Evolutionary conservation across 805 yeast genomes (phyloP), one percentile per base, ranked within the genome.

Genomic region (Hanseniaspora pseudoguilliermondii): DNA sequence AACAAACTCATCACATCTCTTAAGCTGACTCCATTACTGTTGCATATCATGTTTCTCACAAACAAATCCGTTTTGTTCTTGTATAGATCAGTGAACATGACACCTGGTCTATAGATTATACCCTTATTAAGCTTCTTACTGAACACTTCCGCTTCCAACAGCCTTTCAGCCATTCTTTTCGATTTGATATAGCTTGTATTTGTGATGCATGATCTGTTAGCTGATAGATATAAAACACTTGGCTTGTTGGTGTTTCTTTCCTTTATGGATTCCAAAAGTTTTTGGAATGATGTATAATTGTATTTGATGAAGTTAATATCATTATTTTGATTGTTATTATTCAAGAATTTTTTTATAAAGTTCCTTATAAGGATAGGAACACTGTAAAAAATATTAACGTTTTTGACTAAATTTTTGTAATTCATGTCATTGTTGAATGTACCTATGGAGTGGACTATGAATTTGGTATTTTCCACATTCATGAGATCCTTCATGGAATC

Each of bases 391-490:
- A 46, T 16, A 11, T 54, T 47, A 48, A 73, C 73, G 59, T 73
- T 73, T n/a, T 56, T 56, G 9, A 56, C 41, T 3, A 75, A 64
- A 46, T 73, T 68, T 66, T 90, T 90, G 68, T 90, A 90, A 38
- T 76, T 72, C 57, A 73, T 75, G 61, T 84, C 79, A 59, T 85
- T 93, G 41, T 87, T 69, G 7, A 89, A 67, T 3, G 86, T 75
- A 0, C 97, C 97, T 54, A 89, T 73, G 0, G 93, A 77, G 65
- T 89, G 96, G 15, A 90, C 91, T 2, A 89, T 91, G 1, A 84
- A 80, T 49, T 76, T 72, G 0, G 81, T 77, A 39, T 75, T 74
- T 38, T 63, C 58, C 23, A 88, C 20, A 18, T 46, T 46, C 18
- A 32, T 63, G 34, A 74, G 66, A 2, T 71, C 66, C 20, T 64